These are phyloP conservation scores for Auxenochlorella pyrenoidosa DNA, from an alignment of 139 green algal species.

Conservation along the genomic window DNA sequence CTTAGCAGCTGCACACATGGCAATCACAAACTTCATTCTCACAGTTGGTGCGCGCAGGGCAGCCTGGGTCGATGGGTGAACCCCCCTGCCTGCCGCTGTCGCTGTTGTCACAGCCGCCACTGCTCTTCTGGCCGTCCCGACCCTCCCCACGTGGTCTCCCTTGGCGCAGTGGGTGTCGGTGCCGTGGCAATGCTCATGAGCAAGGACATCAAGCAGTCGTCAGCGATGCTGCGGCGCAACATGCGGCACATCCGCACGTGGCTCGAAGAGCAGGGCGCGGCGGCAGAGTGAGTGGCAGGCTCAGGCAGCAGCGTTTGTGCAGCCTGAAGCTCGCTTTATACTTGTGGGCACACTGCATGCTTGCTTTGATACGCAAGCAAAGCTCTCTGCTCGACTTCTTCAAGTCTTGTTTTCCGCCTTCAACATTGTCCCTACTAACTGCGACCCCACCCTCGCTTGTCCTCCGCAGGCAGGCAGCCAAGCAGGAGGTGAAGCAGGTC, in stretches of 20 bases:
- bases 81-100: not conserved
- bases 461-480: conserved; percentile 24
- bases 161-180: conserved; percentile 54
- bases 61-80: not conserved
- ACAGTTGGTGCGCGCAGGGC: conserved; percentile 33
- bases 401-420: too few relatives aligned
- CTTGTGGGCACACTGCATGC: too few relatives aligned
- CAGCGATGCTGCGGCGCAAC: conserved; percentile 54
- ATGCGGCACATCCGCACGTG: conserved; percentile 56
- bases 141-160: not conserved
- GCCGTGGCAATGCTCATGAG: conserved; percentile 61
- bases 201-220: conserved; percentile 48
- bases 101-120: not conserved
- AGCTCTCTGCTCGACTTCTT: too few relatives aligned
- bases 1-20: conserved; percentile 29
- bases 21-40: conserved; percentile 50
- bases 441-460: not conserved
- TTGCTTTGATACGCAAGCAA: not conserved
- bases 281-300: conserved; percentile 48
- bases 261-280: conserved; percentile 57
- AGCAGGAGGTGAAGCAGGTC: conserved; percentile 50
- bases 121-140: not conserved
- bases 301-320: too few relatives aligned
- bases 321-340: not conserved
- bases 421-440: too few relatives aligned